Percentiles rank a stretch among this genome's conserved stretches.
phyloP scores from a whole-genome alignment of 164 flowering plant species.

The Pachysandra terminalis region DNA sequence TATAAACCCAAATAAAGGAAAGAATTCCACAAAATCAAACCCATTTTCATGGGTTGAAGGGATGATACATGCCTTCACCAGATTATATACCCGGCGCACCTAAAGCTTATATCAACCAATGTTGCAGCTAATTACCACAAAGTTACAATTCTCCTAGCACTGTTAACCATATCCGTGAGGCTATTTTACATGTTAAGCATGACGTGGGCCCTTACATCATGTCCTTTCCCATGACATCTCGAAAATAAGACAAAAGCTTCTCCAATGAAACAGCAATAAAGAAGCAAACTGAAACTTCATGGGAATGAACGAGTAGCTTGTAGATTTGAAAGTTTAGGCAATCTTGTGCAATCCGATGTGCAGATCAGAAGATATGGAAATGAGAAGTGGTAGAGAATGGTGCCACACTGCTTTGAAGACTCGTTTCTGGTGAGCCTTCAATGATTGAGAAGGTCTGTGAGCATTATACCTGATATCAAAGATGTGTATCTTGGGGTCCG shows the following conservation, averaged over 20 bases:
- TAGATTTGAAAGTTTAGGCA: background rate
- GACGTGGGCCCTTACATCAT: background rate
- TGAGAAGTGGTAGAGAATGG: constrained; percentile 62
- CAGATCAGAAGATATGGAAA: constrained; percentile 88
- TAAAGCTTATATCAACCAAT: no score
- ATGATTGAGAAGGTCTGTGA: constrained; percentile 67
- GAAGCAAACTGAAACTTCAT: background rate
- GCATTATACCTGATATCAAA: constrained; percentile 83
- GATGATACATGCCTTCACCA: no score
- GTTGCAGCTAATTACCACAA: background rate
- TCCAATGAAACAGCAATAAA: background rate
- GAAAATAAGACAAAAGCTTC: background rate
- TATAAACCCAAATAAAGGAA: no score
- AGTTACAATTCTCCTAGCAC: background rate
- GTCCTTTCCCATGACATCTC: background rate
- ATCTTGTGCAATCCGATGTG: constrained; percentile 81
- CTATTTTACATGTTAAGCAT: background rate
- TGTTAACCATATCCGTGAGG: background rate
- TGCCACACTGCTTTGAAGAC: constrained; percentile 94
- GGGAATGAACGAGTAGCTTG: background rate
- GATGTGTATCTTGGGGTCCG: constrained; percentile 81
- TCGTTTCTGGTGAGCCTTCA: constrained; percentile 86
- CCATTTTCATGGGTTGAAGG: no score
- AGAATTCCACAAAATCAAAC: no score
- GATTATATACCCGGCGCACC: no score